A percentile compares a stretch with the other conserved stretches of the same genome.
phyloP scores from a whole-genome alignment of 306 rosid genomes.

The Crotalaria pallida region DNA sequence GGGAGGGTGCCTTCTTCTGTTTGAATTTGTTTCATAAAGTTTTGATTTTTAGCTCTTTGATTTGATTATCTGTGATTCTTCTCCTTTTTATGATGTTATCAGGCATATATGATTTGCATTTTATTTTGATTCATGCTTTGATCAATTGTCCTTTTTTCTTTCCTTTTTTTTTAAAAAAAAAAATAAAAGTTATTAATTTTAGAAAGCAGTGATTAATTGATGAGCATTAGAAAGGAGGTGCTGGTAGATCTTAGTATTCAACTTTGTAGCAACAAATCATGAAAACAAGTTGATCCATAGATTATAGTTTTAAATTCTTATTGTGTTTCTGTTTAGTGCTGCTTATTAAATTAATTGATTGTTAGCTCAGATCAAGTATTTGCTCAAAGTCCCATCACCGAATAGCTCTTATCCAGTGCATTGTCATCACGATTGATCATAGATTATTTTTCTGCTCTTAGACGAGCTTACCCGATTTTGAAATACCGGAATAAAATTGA shows the following conservation, averaged over 20 bases:
- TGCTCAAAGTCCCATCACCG: background rate
- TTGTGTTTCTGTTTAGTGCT: slow-evolving; percentile 10
- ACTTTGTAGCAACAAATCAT: slow-evolving; percentile 20
- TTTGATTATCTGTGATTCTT: slow-evolving; percentile 16
- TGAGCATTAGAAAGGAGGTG: background rate
- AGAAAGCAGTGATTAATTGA: slow-evolving; percentile 8
- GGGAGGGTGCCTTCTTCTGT: slow-evolving; percentile 3
- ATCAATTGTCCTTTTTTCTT: background rate
- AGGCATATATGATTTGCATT: slow-evolving; percentile 6
- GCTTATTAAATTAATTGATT: slow-evolving; percentile 16
- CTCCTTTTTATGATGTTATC: slow-evolving; percentile 19
- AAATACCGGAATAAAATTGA: slow-evolving; percentile 10
- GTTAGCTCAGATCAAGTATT: slow-evolving; percentile 14
- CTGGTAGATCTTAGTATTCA: slow-evolving; percentile 34
- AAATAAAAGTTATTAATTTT: slow-evolving; percentile 20
- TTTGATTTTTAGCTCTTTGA: background rate
- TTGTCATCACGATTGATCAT: background rate
- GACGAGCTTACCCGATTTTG: background rate
- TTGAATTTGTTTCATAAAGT: slow-evolving; percentile 1
- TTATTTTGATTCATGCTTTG: slow-evolving; percentile 16
- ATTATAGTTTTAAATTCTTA: background rate
- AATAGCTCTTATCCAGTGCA: background rate
- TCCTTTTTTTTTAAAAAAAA: too few species aligned
- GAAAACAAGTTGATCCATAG: slow-evolving; percentile 23
- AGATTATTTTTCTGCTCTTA: background rate